Evolutionary conservation across 306 rosid species (phyloP).

Genomic region (Trifolium subterraneum): DNA sequence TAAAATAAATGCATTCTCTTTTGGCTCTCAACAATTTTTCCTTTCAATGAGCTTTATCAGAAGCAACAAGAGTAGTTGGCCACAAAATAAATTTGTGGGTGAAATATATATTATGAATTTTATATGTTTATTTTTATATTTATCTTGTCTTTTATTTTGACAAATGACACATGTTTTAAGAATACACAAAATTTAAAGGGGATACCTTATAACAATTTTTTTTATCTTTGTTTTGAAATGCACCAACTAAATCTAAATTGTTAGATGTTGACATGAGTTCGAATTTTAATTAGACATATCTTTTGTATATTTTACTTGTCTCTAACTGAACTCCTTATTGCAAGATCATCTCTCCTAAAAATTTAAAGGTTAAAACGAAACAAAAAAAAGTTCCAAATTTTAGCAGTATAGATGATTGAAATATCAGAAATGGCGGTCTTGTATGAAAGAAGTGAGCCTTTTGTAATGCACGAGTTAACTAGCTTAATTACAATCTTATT

Average conservation of each 20-base stretch:
- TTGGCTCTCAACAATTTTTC: conserved; percentile 22
- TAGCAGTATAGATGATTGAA: background rate
- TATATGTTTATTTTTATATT: background rate
- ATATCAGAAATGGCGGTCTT: background rate
- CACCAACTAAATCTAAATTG: background rate
- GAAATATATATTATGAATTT: background rate
- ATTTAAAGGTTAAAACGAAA: background rate
- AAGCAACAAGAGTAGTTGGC: conserved; percentile 32
- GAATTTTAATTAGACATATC: no score
- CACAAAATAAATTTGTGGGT: background rate
- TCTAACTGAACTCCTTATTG: background rate
- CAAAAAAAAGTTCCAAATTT: background rate
- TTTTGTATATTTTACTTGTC: no score
- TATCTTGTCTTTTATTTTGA: no score
- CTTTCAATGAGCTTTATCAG: conserved; percentile 42
- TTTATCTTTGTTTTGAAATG: background rate
- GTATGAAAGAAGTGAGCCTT: background rate
- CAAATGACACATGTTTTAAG: no score
- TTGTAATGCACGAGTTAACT: no score
- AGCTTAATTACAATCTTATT: no score
- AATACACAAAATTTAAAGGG: no score
- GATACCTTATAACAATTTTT: no score
- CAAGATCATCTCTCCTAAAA: background rate
- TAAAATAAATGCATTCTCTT: conserved; percentile 33
- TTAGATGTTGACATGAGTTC: background rate